Evolutionary conservation across 306 rosid species (phyloP), one percentile per base, ranked within the genome.

Genomic region (Delonix regia): DNA sequence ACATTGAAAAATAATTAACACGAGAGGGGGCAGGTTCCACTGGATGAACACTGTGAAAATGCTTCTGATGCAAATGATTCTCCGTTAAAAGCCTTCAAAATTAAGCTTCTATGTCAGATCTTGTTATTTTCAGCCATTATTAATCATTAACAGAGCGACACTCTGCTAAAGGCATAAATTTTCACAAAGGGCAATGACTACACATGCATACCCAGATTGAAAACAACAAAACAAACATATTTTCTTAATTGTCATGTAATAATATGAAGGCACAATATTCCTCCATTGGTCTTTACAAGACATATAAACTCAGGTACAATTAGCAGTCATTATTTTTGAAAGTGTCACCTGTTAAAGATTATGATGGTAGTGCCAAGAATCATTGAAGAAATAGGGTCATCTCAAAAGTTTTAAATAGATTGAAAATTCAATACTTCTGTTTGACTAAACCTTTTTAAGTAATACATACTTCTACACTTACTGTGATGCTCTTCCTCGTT

Each of bases 401-500:
- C 34, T 76, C 16, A 71, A 34, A 42, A 16, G 49, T 33, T 34
- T 56, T 34, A 9, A 27, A 36, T 65, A 42, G 16, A 19, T 30
- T 67, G 45, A 67, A 53, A 16, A 34, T 36, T 73, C 41, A 75
- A 77, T 15, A 45, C 36, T 62, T 45, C 38, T 11, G 38, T 22
- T 53, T 28, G 67, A 70, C 71, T 33, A 62, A 62, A 33, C 67
- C 41, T 60, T 73, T 73, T 61, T 51, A 69, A 1, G 5, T 67
- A 71, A 25, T 45, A 65, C 71, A 71, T 77, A 88, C 89, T 85
- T 79, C 77, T 61, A 60, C 85, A 77, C 68, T 69, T 22, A 10
- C 81, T 69, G 64, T 28, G 38, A 76, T 21, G 49, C 36, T 30
- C 73, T 80, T 84, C 83, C 83, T 77, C 78, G 69, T 85, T 84